A percentile compares a stretch with the other conserved stretches of the same genome.
These are phyloP conservation scores for Chaetomium cochliodes DNA, from an alignment of 495 filamentous ascomycete species.

Conservation along the genomic window DNA sequence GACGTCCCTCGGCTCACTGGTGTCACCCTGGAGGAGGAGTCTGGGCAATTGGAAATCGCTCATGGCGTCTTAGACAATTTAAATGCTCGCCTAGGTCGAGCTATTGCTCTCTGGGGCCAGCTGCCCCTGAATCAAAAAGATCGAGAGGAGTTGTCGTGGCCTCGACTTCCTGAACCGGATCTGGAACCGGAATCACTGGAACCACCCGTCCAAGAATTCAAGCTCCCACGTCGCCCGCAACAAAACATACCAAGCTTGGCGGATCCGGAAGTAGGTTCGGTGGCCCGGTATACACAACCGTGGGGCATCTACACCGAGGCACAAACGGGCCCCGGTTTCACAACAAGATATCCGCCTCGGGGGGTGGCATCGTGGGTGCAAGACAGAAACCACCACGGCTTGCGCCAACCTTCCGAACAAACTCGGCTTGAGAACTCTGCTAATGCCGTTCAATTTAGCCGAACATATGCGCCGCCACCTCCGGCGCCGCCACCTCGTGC, in stretches of 20 bases:
- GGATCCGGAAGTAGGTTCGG: not conserved
- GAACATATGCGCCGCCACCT: not conserved
- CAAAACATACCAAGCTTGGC: not conserved
- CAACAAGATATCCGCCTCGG: not conserved
- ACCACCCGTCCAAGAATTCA: not conserved
- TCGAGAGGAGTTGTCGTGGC: not conserved
- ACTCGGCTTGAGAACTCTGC: not conserved
- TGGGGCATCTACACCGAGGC: not conserved
- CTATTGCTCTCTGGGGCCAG: not conserved
- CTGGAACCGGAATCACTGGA: too few relatives aligned
- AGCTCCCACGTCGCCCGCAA: too few relatives aligned
- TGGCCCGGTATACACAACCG: not conserved
- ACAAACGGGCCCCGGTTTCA: not conserved
- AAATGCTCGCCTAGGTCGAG: not conserved
- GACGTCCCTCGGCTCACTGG: not conserved
- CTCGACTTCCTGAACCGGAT: not conserved
- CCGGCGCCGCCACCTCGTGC: too few relatives aligned
- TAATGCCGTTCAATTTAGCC: constrained; percentile 1
- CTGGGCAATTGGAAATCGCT: not conserved
- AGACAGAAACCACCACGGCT: constrained; percentile 3
- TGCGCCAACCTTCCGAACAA: constrained; percentile 6
- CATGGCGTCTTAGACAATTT: constrained; percentile 1
- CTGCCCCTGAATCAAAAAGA: not conserved
- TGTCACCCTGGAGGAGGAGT: not conserved
- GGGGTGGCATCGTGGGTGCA: constrained; percentile 12